These are phyloP conservation scores for Apiotrichum mycotoxinovorans DNA, from an alignment of 1,284 basidiomycete genomes.

Conservation along the genomic window DNA sequence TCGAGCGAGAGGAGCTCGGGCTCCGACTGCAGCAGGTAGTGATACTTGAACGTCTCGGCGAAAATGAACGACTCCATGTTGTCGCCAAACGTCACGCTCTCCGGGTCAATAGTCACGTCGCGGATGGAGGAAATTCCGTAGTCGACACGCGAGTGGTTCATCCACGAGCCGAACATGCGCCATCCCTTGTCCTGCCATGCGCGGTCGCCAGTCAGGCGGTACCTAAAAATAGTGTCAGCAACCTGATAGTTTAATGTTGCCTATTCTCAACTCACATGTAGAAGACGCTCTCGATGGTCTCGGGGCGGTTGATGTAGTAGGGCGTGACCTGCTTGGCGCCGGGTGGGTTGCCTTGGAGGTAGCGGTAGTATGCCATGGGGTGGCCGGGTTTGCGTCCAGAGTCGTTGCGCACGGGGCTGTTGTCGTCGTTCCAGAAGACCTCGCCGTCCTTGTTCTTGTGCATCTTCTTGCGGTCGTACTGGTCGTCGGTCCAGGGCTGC, in stretches of 20 bases:
- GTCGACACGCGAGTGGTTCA: slow-evolving; percentile 46
- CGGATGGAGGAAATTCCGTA: slow-evolving; percentile 50
- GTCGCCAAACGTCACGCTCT: slow-evolving; percentile 23
- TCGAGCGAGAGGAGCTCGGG: slow-evolving; percentile 56
- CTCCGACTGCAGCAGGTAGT: slow-evolving; percentile 54
- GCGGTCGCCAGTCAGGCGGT: slow-evolving; percentile 56
- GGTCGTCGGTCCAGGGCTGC: slow-evolving; percentile 7
- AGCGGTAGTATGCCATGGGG: slow-evolving; percentile 38
- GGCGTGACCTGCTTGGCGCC: slow-evolving; percentile 32
- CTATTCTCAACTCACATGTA: slow-evolving; percentile 47
- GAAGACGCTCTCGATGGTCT: slow-evolving; percentile 58
- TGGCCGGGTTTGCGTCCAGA: slow-evolving; percentile 23
- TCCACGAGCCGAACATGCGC: slow-evolving; percentile 59
- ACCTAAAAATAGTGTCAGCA: slow-evolving; percentile 50
- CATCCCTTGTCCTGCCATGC: slow-evolving; percentile 59
- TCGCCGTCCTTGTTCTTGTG: slow-evolving; percentile 26
- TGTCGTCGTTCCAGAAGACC: slow-evolving; percentile 31
- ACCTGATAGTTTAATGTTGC: background rate
- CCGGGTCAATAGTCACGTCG: slow-evolving; percentile 50
- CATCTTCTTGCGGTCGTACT: slow-evolving; percentile 21
- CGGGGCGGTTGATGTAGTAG: slow-evolving; percentile 53
- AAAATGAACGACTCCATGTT: slow-evolving; percentile 57
- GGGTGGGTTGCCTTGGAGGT: slow-evolving; percentile 38
- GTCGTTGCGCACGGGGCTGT: slow-evolving; percentile 16
- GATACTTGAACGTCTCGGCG: slow-evolving; percentile 57